phyloP scores from a whole-genome alignment of 176 grass and related monocot species.

The Guadua angustifolia region DNA sequence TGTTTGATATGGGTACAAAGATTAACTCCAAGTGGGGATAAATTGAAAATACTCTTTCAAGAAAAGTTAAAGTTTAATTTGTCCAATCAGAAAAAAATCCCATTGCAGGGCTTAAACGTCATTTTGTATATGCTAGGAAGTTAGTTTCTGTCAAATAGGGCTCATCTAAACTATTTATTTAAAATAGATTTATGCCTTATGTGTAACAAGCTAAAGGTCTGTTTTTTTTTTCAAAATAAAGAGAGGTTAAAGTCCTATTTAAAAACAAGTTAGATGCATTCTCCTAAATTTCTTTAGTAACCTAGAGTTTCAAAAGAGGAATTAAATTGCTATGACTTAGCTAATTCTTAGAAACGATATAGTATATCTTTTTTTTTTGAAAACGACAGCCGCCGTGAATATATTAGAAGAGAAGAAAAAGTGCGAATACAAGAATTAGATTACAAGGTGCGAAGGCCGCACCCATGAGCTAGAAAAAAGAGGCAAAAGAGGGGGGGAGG shows the following conservation, averaged over 20 bases:
- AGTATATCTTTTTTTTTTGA: too few relatives aligned
- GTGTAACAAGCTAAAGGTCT: background rate
- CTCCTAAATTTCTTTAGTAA: background rate
- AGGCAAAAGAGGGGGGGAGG: too few relatives aligned
- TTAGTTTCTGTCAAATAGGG: background rate
- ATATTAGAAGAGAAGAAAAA: too few relatives aligned
- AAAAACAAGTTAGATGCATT: background rate
- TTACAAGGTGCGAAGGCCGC: too few relatives aligned
- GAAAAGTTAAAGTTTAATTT: background rate
- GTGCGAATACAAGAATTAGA: too few relatives aligned
- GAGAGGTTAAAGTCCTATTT: background rate
- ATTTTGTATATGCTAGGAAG: background rate
- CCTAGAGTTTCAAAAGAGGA: background rate
- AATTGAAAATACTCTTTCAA: background rate
- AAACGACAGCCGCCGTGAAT: too few relatives aligned
- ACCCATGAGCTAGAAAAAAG: too few relatives aligned
- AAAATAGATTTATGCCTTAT: background rate
- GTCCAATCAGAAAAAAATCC: background rate
- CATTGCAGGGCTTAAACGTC: background rate
- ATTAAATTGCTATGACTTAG: background rate
- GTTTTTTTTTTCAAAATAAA: background rate
- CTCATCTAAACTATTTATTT: background rate
- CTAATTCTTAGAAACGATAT: background rate
- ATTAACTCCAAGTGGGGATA: background rate
- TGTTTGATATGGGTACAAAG: background rate